Evolutionary conservation across 1,284 basidiomycete species (phyloP), one percentile per base, ranked within the genome.

Genomic region (Cutaneotrichosporon cavernicola): DNA sequence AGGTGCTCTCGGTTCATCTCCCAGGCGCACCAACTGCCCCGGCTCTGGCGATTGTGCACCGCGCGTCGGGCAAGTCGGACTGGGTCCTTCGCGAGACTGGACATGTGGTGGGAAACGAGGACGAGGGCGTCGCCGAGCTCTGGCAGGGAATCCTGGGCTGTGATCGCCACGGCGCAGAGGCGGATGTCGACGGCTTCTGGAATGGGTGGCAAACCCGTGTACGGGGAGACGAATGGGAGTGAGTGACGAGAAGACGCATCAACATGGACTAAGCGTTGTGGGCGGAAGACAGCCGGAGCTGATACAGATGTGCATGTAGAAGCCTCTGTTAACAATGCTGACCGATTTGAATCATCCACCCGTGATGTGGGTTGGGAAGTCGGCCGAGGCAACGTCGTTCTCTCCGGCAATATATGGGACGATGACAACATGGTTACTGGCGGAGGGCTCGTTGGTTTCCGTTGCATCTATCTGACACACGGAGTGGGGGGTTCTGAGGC

Each of bases 91-190:
- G 59, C 4, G 75, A 78, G 49, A 76, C 73, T 4, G 75, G 76
- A 0, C 75, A 76, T 47, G 60, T 69, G 2, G 67, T 78, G 1
- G 76, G 76, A 1, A 60, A 71, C 31, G 74, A 76, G 53, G 70
- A 74, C 51, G 52, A 40, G 5, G 76, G 75, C 1, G 64, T 76
- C 3, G 52, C 51, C 0, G 56, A 61, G 21, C 40, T 75, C 8
- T 78, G 76, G 75, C 72, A 73, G 61, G 74, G 74, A 4, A 34
- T 76, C 8, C 62, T 76, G 21, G 71, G 72, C 9, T 75, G 72
- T 36, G 67, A 73, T 58, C 61, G 62, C 21, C 65, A 62, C 22
- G 76, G 73, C 0, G 34, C 26, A 0, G 59, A 62, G 55, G 60
- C 62, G n/a, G 38, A 60, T 14, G 51, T 36, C 26, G 47, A 18